Conservation (phyloP, 2,329 filamentous ascomycete species). For the Aureobasidium uvarum region DNA sequence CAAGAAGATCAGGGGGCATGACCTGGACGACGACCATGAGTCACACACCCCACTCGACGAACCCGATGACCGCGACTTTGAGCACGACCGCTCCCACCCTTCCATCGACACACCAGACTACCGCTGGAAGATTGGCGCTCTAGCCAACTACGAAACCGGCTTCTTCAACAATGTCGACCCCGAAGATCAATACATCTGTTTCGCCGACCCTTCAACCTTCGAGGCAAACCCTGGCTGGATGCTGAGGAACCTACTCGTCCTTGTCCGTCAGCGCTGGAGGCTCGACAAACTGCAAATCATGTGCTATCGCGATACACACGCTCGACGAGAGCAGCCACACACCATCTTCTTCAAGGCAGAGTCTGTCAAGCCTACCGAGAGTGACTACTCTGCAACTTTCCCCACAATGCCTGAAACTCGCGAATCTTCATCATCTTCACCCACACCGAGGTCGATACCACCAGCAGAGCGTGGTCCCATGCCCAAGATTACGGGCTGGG, state of each 20-base stretch:
- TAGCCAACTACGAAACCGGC: conserved; percentile 76
- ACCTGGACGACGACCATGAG: conserved; percentile 36
- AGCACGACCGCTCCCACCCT: conserved; percentile 43
- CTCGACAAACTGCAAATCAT: conserved; percentile 76
- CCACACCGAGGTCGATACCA: conserved; percentile 28
- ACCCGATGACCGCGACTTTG: conserved; percentile 34
- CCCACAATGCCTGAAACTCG: not conserved
- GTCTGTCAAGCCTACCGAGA: conserved; percentile 29
- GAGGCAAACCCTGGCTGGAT: conserved; percentile 87
- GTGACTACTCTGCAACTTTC: conserved; percentile 28
- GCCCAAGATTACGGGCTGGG: conserved; percentile 95
- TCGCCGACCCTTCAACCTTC: conserved; percentile 92
- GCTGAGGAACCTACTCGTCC: conserved; percentile 79
- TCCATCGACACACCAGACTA: conserved; percentile 59
- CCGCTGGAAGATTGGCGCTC: conserved; percentile 72
- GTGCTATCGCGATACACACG: conserved; percentile 83
- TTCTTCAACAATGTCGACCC: conserved; percentile 74
- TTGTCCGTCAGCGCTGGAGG: conserved; percentile 78
- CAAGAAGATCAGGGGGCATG: conserved; percentile 60
- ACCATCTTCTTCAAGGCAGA: conserved; percentile 73
- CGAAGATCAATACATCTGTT: conserved; percentile 79
- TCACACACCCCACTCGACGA: conserved; percentile 33
- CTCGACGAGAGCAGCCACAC: conserved; percentile 72
- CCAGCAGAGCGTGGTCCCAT: conserved; percentile 31
- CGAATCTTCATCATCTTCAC: conserved; percentile 32